A percentile compares a stretch with the other conserved stretches of the same genome.
These are phyloP conservation scores for Iris pallida DNA, from an alignment of 116 monocot species.

Conservation along the genomic window DNA sequence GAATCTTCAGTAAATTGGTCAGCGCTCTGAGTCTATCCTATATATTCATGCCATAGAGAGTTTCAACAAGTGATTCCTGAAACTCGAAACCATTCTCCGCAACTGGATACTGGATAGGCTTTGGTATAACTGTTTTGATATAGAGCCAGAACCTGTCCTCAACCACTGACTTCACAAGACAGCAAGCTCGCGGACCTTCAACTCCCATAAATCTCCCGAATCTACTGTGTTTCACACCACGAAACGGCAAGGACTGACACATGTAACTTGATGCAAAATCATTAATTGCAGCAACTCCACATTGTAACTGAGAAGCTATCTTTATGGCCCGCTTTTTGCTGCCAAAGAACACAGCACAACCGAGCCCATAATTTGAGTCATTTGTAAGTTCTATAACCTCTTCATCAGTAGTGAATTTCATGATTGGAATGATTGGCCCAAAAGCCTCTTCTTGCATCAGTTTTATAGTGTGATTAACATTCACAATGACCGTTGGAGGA, in stretches of 20 bases:
- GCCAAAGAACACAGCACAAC: conserved; percentile 97
- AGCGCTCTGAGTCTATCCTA: conserved; percentile 76
- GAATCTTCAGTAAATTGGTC: conserved; percentile 68
- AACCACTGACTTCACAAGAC: conserved; percentile 92
- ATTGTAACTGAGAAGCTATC: conserved; percentile 87
- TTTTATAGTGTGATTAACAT: conserved; percentile 89
- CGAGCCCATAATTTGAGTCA: conserved; percentile 93
- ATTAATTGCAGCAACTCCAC: conserved; percentile 94
- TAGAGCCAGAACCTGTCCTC: conserved; percentile 96
- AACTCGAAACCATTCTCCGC: conserved; percentile 82
- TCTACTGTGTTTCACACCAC: conserved; percentile 94
- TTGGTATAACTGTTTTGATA: conserved; percentile 84
- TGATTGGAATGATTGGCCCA: conserved; percentile 95
- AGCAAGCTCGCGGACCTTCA: conserved; percentile 90
- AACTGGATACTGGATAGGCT: conserved; percentile 94
- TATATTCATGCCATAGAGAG: conserved; percentile 81
- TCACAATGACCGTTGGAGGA: conserved; percentile 85
- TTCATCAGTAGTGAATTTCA: conserved; percentile 94
- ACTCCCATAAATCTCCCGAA: conserved; percentile 97
- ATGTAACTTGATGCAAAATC: conserved; percentile 98
- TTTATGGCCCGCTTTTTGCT: conserved; percentile 68
- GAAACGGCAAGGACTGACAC: conserved; percentile 99
- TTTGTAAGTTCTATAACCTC: conserved; percentile 86
- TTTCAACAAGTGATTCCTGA: conserved; percentile 89
- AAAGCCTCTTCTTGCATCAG: conserved; percentile 99